phyloP scores from a whole-genome alignment of 2,329 filamentous ascomycete genomes.

The Phyllachora maydis region DNA sequence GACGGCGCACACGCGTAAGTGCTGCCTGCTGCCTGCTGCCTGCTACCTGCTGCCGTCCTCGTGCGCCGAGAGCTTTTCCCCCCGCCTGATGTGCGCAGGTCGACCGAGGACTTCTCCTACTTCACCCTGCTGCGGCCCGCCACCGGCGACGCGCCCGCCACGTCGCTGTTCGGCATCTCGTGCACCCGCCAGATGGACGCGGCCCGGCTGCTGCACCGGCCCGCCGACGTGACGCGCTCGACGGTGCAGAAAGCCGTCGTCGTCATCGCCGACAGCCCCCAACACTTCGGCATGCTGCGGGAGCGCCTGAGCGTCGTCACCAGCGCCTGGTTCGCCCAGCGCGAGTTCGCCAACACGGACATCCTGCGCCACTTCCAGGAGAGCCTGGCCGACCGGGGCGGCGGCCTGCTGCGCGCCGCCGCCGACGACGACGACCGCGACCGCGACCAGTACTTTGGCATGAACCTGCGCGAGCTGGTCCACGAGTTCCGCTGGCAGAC shows the following conservation, averaged over 20 bases:
- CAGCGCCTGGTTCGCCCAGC: conserved; percentile 89
- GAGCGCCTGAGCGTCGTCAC: conserved; percentile 83
- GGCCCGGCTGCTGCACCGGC: conserved; percentile 52
- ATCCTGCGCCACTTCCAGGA: conserved; percentile 85
- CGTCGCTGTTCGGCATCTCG: conserved; percentile 86
- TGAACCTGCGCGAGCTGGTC: conserved; percentile 75
- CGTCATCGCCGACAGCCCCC: conserved; percentile 78
- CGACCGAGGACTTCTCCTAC: conserved; percentile 93
- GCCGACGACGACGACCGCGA: conserved; percentile 46
- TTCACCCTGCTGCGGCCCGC: conserved; percentile 67
- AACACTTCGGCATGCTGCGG: conserved; percentile 75
- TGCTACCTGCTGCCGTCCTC: neutral
- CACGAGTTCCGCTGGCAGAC: conserved; percentile 93
- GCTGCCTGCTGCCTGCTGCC: neutral
- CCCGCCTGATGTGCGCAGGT: conserved; percentile 22
- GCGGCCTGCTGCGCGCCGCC: conserved; percentile 34
- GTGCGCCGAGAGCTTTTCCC: neutral
- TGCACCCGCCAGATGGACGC: conserved; percentile 86
- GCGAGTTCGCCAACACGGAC: conserved; percentile 76
- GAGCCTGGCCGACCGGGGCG: conserved; percentile 54
- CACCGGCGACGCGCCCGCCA: conserved; percentile 32
- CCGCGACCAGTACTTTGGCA: conserved; percentile 71
- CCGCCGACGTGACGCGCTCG: conserved; percentile 82
- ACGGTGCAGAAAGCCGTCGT: conserved; percentile 98
- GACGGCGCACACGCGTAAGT: conserved; percentile 86